These are phyloP conservation scores for Botrytis byssoidea DNA, from an alignment of 2,329 filamentous ascomycete species.

Conservation along the genomic window DNA sequence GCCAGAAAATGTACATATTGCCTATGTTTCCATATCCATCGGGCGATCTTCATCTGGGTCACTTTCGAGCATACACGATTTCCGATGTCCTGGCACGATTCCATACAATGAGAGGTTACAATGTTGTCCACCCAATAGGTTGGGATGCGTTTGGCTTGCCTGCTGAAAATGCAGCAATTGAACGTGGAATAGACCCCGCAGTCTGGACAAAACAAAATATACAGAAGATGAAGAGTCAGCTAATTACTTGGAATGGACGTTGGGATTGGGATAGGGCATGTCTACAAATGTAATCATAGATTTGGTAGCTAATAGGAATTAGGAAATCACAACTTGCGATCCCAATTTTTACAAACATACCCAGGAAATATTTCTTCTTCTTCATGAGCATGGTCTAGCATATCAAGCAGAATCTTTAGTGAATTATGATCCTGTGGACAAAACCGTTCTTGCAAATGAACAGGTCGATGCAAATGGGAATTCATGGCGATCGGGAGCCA, in stretches of 20 bases:
- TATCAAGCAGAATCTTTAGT: slow-evolving; percentile 82
- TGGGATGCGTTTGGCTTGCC: slow-evolving; percentile 93
- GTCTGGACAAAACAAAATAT: slow-evolving; percentile 82
- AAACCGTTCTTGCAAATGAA: slow-evolving; percentile 87
- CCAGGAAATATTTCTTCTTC: slow-evolving; percentile 77
- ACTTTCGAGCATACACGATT: slow-evolving; percentile 86
- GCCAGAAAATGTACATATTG: slow-evolving; percentile 63
- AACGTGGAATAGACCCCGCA: slow-evolving; percentile 73
- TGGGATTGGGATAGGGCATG: slow-evolving; percentile 83
- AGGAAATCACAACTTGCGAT: slow-evolving; percentile 84
- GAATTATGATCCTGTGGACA: slow-evolving; percentile 88
- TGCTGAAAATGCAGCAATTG: slow-evolving; percentile 87
- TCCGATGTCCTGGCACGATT: slow-evolving; percentile 81
- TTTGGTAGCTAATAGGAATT: slow-evolving; percentile 24
- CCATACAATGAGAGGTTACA: slow-evolving; percentile 68
- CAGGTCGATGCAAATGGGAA: slow-evolving; percentile 84
- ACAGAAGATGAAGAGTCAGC: slow-evolving; percentile 77
- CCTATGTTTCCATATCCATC: slow-evolving; percentile 96
- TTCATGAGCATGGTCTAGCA: slow-evolving; percentile 71
- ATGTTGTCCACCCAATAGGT: slow-evolving; percentile 85
- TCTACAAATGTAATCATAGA: slow-evolving; percentile 29
- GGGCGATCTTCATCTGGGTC: slow-evolving; percentile 80
- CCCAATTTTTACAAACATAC: slow-evolving; percentile 88
- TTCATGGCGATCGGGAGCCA: slow-evolving; percentile 85
- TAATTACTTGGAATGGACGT: slow-evolving; percentile 73